Percentiles rank a stretch among this genome's conserved stretches.
These are phyloP conservation scores for Apiospora pterosperma DNA, from an alignment of 2,329 filamentous ascomycete genomes.

Conservation along the genomic window DNA sequence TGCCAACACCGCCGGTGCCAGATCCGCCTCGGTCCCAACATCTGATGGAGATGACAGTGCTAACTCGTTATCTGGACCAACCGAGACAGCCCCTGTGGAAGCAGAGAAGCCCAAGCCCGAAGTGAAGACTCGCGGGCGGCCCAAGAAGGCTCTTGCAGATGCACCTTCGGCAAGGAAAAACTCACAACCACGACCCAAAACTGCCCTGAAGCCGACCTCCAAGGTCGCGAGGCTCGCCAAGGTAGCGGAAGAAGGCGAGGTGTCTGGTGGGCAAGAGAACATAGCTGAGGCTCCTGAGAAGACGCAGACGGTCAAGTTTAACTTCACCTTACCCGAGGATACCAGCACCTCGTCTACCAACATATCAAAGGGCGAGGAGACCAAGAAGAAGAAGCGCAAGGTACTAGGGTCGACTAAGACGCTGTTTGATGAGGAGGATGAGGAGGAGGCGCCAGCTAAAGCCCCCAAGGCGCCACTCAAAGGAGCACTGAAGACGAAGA, in stretches of 20 bases:
- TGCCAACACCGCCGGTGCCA: conserved; percentile 11
- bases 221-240: conserved; percentile 32
- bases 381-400: conserved; percentile 68
- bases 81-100: conserved; percentile 16
- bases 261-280: conserved; percentile 7
- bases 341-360: conserved; percentile 20
- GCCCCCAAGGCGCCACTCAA: conserved; percentile 23
- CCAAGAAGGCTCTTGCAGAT: conserved; percentile 45
- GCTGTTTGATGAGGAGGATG: conserved; percentile 69
- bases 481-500: conserved; percentile 19
- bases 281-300: conserved; percentile 17
- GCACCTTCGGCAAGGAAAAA: conserved; percentile 44
- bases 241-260: conserved; percentile 34
- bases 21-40: conserved; percentile 5
- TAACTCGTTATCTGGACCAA: conserved; percentile 12
- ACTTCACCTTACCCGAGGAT: conserved; percentile 21
- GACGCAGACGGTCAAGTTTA: conserved; percentile 29
- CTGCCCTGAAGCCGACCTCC: conserved; percentile 22
- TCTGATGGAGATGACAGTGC: conserved; percentile 12
- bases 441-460: conserved; percentile 38
- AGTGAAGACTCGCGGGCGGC: conserved; percentile 41
- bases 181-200: conserved; percentile 31
- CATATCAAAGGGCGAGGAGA: conserved; percentile 31
- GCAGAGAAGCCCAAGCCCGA: conserved; percentile 23
- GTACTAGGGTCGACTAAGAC: conserved; percentile 63